Evolutionary conservation across 2,329 filamentous ascomycete species (phyloP), one percentile per base, ranked within the genome.

Genomic region (Diaporthe velutina): DNA sequence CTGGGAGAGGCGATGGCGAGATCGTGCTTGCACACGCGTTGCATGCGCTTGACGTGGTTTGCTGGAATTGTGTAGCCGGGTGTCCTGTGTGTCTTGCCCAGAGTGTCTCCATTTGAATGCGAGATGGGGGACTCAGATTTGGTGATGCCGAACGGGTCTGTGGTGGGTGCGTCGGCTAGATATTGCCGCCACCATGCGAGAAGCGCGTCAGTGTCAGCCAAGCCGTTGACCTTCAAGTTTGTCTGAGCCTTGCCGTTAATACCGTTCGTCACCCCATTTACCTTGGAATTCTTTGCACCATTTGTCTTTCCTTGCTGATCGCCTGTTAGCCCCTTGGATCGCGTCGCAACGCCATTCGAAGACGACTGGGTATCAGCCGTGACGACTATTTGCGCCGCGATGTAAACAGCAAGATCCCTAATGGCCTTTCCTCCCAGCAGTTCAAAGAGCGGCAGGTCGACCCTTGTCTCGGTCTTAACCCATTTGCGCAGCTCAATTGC

Each of bases 401-500:
- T 67, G 13, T 67, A 67, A 3, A 33, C 64, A 2, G 64, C 64
- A 4, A 67, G 30, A 28, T 25, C 30, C 33, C 30, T 52, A 15
- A 67, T 67, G 0, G 64, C 45, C 30, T 67, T 67, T 1, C 64
- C 64, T 22, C 64, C 64, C 22, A 67, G 33, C 9, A 67, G n/a
- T 28, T 67, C 64, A 52, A 67, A 67, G 0, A 67, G 45, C 48
- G 64, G 64, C 8, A 67, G 64, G 3, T 67, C 64, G 45, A 67
- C 45, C n/a, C 9, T 67, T 2, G 64, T 67, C 33, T 67, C 64
- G 4, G 45, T 67, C 64, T 67, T 66, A 45, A 66, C 45, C 57
- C 70, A 72, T 22, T 60, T 72, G 6, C 70, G 70, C 12, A 72
- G 70, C 35, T 72, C 70, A 9, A 72, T 64, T 4, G 70, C 70